Conservation (phyloP, 257 asterid species). For the Fraxinus excelsior region DNA sequence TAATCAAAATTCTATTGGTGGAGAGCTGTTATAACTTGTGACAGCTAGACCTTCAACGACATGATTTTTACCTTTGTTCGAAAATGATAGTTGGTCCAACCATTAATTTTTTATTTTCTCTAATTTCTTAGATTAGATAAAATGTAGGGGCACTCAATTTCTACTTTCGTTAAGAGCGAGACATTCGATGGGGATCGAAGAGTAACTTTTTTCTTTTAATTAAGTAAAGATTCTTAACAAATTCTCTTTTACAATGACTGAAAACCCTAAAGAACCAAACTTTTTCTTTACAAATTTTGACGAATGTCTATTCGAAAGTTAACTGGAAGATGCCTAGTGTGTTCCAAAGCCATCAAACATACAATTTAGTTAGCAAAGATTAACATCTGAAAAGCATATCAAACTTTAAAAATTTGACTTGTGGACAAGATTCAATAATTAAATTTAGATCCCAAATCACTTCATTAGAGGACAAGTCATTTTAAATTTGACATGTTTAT, state of each 20-base stretch:
- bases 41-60: slow-evolving; percentile 14
- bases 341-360: not conserved
- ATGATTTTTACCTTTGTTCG: slow-evolving; percentile 9
- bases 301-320: too few relatives aligned
- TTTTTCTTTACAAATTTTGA: too few relatives aligned
- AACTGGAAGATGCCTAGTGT: not conserved
- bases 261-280: too few relatives aligned
- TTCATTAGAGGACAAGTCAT: too few relatives aligned
- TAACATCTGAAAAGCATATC: not conserved
- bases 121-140: not conserved
- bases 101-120: not conserved
- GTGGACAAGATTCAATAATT: too few relatives aligned
- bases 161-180: slow-evolving; percentile 15
- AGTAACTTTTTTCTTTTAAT: not conserved
- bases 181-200: not conserved
- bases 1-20: slow-evolving; percentile 22
- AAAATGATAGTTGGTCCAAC: slow-evolving; percentile 27
- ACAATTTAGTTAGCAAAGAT: not conserved
- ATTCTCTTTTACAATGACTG: not conserved
- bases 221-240: not conserved
- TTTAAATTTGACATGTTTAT: too few relatives aligned
- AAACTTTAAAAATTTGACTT: not conserved
- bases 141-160: not conserved
- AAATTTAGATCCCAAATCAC: too few relatives aligned
- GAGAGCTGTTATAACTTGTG: slow-evolving; percentile 29